These are phyloP conservation scores for Pseudonitzschia delicatissima DNA, from an alignment of 108 stramenopile species.

Conservation along the genomic window DNA sequence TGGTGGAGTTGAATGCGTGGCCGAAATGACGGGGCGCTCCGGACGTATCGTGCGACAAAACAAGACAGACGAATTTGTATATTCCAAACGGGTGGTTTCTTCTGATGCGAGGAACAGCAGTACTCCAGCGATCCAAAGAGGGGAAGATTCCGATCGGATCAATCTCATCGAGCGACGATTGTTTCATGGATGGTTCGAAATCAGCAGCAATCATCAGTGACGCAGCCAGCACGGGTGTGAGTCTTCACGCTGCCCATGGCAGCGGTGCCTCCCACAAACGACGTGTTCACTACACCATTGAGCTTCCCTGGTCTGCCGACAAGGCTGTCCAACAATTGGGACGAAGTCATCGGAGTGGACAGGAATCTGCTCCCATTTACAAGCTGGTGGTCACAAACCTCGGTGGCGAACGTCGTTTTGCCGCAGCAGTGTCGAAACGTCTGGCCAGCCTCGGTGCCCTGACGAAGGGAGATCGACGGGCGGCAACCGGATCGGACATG, in stretches of 20 bases:
- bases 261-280: conserved; percentile 38
- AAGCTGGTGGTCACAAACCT: conserved; percentile 59
- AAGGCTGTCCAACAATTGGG: conserved; percentile 89
- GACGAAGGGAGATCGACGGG: conserved; percentile 76
- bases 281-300: conserved; percentile 82
- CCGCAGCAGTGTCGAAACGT: conserved; percentile 74
- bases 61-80: conserved; percentile 33
- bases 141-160: conserved; percentile 39
- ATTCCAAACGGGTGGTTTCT: conserved; percentile 37
- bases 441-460: conserved; percentile 77
- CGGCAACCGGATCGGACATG: conserved; percentile 48
- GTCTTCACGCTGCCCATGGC: conserved; percentile 47
- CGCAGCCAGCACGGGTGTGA: conserved; percentile 79
- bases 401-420: conserved; percentile 81
- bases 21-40: conserved; percentile 87
- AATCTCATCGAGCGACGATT: conserved; percentile 64
- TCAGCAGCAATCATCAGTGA: conserved; percentile 82
- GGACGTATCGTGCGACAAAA: conserved; percentile 48
- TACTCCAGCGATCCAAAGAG: conserved; percentile 19
- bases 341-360: conserved; percentile 75
- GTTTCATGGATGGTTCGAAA: conserved; percentile 74
- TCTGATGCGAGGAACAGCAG: not conserved
- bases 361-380: conserved; percentile 62
- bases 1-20: conserved; percentile 57
- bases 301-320: conserved; percentile 89